Base-by-base conservation (phyloP, 148 eudicot species). In the Simmondsia chinensis region DNA sequence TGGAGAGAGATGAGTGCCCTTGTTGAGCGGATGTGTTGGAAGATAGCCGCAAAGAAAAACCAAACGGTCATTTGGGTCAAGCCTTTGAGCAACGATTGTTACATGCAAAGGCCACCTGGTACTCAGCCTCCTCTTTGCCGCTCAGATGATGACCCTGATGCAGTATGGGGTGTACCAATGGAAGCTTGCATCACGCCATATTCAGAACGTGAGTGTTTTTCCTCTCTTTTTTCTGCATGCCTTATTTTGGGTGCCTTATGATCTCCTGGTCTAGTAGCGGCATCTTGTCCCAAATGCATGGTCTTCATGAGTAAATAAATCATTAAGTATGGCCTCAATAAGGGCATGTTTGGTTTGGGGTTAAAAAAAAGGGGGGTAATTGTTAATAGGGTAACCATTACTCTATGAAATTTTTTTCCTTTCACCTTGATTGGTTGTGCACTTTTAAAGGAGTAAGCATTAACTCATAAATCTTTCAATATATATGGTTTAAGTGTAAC, bases 21-120 rank as follows among this genome's bases (percentile, higher is more conserved):
- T 48, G 99, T 86, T 20, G 87, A 80, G 52, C 86, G 91, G 14
- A 93, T 93, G 99, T 93, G 99, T 54, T 93, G 99, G 99, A 79
- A 64, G 60, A 93, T 82, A 43, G 99, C 99, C 60, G 54, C 82
- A 0, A 93, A 93, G 52, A 71, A 43, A 61, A 77, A 93, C 58
- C 99, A 93, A 82, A 93, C 99, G 15, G 99, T 93, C 29, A 80
- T 93, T 49, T 93, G 99, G 99, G 76, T 67, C 21, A 93, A 93
- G 62, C 99, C 99, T 25, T 43, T 93, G 37, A 86, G 70, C 14
- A 93, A 93, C 65, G 99, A 93, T 40, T 93, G 99, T 52, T 93
- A 77, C 54, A 37, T 82, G 77, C 83, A 66, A 64, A 74, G 99
- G 73, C 76, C 65, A 23, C 60, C 94, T 36, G 94, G 94, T 19